phyloP scores from a whole-genome alignment of 2,329 filamentous ascomycete species.

The Geosmithia putterillii region DNA sequence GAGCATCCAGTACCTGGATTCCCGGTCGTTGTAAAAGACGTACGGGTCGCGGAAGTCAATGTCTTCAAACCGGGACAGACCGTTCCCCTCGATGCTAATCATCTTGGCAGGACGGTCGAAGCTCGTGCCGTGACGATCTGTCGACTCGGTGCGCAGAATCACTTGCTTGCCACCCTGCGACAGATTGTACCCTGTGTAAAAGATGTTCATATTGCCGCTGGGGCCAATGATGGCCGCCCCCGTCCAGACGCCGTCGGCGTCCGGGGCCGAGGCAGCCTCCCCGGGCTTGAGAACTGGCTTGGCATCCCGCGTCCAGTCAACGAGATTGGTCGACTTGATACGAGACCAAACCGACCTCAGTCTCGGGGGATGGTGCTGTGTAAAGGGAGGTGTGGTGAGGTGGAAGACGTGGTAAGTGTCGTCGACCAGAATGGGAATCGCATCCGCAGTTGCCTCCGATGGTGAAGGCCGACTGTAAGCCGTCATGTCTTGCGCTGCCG shows the following conservation, averaged over 20 bases:
- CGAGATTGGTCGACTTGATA: slow-evolving; percentile 14
- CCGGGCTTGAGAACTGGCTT: slow-evolving; percentile 11
- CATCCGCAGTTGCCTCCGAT: slow-evolving; percentile 18
- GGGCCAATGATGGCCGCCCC: slow-evolving; percentile 17
- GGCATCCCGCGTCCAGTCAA: slow-evolving; percentile 16
- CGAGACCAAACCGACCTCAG: slow-evolving; percentile 19
- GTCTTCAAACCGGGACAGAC: slow-evolving; percentile 13
- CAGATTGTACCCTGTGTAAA: slow-evolving; percentile 23
- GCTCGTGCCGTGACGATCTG: slow-evolving; percentile 12
- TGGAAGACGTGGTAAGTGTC: slow-evolving; percentile 23
- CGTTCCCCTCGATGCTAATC: slow-evolving; percentile 9
- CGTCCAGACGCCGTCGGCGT: slow-evolving; percentile 21
- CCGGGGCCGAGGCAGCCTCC: slow-evolving; percentile 8
- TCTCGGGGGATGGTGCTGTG: slow-evolving; percentile 18
- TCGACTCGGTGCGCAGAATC: slow-evolving; percentile 14
- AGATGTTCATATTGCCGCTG: slow-evolving; percentile 19
- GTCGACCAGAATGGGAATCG: slow-evolving; percentile 20
- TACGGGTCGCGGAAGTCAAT: slow-evolving; percentile 23
- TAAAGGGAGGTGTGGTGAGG: slow-evolving; percentile 16
- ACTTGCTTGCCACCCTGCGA: slow-evolving; percentile 16
- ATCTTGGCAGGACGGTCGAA: slow-evolving; percentile 13
- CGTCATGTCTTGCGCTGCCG: slow-evolving; percentile 9
- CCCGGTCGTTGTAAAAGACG: slow-evolving; percentile 17
- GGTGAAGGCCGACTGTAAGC: slow-evolving; percentile 14
- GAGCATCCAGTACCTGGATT: slow-evolving; percentile 22